Evolutionary conservation across 495 filamentous ascomycete genomes (phyloP), one percentile per base, ranked within the genome.

Genomic region (Penicillium herquei): DNA sequence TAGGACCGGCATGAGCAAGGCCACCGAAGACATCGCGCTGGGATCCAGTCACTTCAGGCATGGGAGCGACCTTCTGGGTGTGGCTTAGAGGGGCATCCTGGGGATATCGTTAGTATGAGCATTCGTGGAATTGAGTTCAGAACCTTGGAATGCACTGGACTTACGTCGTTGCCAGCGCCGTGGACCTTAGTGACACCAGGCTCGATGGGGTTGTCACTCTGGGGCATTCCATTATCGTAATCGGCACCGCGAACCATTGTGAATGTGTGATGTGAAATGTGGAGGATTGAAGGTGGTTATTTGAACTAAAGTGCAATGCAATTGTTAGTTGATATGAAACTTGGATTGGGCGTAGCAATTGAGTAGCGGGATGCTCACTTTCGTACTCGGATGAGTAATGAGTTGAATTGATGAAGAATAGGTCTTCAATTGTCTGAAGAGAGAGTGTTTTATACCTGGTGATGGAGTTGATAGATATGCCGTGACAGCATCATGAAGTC

Each of bases 171-270:
- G 56, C 69, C 72, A 32, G 59, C 63, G 32, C 74, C 75, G 64
- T 78, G 75, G 46, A 57, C 69, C 64, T 78, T 77, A 51, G 54
- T 77, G 31, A 70, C 58, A 45, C 73, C 77, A 33, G 71, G 56
- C 51, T 80, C 80, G 39, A 81, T 71, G 34, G 76, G 61, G 63
- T 81, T 80, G 59, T 81, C 79, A 61, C 74, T 76, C 42, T 77
- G 72, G 55, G 72, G 72, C 59, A 78, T 54, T 40, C 69, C 68
- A 63, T 81, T 73, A 54, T 78, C 74, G 70, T 70, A 81, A 39
- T 79, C 73, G 45, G 75, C 76, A 64, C 78, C 78, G 63, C 77
- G 77, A 65, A 72, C 70, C 78, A 81, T 81, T 55, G 34, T 75
- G 71, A 58, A 39, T 43, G 37, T 26, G 21, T 2, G 21, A 26